These are phyloP conservation scores for Pseudophaeomoniella oleicola DNA, from an alignment of 2,329 filamentous ascomycete genomes.

Conservation along the genomic window DNA sequence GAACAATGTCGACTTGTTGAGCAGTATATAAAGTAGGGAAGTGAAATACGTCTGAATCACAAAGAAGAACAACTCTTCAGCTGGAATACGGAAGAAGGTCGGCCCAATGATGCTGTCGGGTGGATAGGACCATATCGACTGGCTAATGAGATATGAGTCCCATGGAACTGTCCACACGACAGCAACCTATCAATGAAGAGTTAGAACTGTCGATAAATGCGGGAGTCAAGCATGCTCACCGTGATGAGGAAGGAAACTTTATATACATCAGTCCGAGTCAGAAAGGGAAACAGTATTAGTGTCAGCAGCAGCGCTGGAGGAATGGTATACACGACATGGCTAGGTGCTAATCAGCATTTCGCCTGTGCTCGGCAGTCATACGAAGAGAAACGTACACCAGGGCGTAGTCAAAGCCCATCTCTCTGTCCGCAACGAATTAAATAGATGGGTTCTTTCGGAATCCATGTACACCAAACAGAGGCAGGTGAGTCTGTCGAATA, in stretches of 20 bases:
- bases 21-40: conserved; percentile 49
- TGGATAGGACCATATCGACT: conserved; percentile 58
- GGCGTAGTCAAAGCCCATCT: conserved; percentile 48
- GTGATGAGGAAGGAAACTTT: conserved; percentile 46
- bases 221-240: conserved; percentile 13
- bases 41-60: conserved; percentile 63
- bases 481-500: too few species aligned
- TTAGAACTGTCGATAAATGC: neutral
- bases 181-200: conserved; percentile 35
- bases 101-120: conserved; percentile 47
- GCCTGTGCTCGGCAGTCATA: neutral
- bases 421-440: conserved; percentile 8
- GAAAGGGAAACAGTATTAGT: conserved; percentile 44
- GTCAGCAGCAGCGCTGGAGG: conserved; percentile 47
- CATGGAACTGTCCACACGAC: conserved; percentile 57
- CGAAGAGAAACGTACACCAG: conserved; percentile 36
- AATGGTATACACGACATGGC: conserved; percentile 53
- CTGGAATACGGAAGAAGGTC: conserved; percentile 49
- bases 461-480: too few species aligned
- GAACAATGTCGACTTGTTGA: conserved; percentile 49
- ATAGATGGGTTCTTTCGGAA: too few species aligned
- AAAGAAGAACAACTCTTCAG: conserved; percentile 66
- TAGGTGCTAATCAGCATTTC: conserved; percentile 18
- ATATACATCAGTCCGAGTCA: conserved; percentile 47
- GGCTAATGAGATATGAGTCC: conserved; percentile 61